Conservation (phyloP, 768 basidiomycete genomes). For the Peribolospora baueri region DNA sequence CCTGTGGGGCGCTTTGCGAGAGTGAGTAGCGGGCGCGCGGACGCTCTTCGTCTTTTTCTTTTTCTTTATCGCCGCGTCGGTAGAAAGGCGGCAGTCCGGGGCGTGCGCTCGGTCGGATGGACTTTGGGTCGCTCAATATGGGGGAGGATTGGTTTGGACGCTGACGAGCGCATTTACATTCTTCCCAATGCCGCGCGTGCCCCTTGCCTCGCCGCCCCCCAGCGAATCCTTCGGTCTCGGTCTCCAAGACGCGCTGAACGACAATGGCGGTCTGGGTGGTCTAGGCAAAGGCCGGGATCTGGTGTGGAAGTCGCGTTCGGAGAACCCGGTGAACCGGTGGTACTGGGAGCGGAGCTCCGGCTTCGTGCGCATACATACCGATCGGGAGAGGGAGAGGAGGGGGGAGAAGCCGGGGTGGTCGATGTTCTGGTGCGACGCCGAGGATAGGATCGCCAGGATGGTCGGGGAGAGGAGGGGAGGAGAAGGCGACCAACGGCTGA, state of each 20-base stretch:
- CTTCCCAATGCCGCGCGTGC: too few species aligned
- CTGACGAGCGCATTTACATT: too few species aligned
- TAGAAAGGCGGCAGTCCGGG: too few species aligned
- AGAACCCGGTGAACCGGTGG: slow-evolving; percentile 98
- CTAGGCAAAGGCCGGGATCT: slow-evolving; percentile 75
- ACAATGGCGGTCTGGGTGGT: slow-evolving; percentile 73
- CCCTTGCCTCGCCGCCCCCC: too few species aligned
- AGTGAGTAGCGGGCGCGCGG: slow-evolving; percentile 16
- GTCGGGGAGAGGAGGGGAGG: not conserved
- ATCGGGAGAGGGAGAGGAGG: slow-evolving; percentile 19
- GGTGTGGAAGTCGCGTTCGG: slow-evolving; percentile 75
- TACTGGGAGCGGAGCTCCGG: slow-evolving; percentile 91
- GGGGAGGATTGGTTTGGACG: too few species aligned
- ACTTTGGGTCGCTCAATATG: too few species aligned
- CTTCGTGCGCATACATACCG: slow-evolving; percentile 38
- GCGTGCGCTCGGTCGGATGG: too few species aligned
- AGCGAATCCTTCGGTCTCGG: slow-evolving; percentile 84
- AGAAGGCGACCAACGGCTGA: not conserved
- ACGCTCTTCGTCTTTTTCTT: too few species aligned
- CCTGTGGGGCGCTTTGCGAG: slow-evolving; percentile 92
- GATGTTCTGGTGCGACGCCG: slow-evolving; percentile 95
- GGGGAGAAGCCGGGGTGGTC: slow-evolving; percentile 35
- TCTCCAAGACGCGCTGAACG: slow-evolving; percentile 75
- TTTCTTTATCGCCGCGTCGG: too few species aligned
- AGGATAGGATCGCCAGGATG: slow-evolving; percentile 34